Conservation (phyloP, 441 rosid genomes). For the Bocquillonia castaneifolia region DNA sequence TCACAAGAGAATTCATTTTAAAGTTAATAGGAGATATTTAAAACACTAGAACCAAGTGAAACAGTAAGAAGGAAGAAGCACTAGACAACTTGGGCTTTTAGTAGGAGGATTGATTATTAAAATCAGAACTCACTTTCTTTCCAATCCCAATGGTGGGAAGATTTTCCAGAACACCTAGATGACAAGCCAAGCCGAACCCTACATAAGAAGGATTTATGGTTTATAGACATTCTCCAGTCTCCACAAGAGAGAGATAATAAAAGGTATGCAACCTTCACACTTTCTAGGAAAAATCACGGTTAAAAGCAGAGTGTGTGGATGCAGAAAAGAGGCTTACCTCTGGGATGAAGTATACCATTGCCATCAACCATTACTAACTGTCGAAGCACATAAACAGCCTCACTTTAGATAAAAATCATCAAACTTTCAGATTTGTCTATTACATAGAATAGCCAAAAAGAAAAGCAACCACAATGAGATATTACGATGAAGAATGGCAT, state of each 20-base stretch:
- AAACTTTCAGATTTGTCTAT: neutral
- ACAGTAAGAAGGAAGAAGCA: neutral
- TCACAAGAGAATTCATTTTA: neutral
- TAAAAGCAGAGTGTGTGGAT: neutral
- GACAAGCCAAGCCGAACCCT: conserved; percentile 94
- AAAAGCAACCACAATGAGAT: neutral
- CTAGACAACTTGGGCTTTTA: neutral
- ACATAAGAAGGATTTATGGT: conserved; percentile 12
- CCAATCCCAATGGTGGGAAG: conserved; percentile 81
- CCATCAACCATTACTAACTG: conserved; percentile 89
- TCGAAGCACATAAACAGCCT: neutral
- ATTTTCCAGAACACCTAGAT: conserved; percentile 76
- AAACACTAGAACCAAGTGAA: neutral
- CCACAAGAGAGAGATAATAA: neutral
- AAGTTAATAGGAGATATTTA: neutral
- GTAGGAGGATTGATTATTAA: neutral
- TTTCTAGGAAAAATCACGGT: no score
- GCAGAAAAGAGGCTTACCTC: conserved; percentile 43
- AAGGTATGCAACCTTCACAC: neutral
- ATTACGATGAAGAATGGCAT: neutral
- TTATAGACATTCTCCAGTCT: neutral
- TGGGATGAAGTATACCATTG: conserved; percentile 87
- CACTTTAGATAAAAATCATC: neutral
- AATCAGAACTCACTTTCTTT: conserved; percentile 51
- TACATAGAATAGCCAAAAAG: neutral